Evolutionary conservation across 208 protist species (phyloP).

Genomic region (Crithidia sp.): DNA sequence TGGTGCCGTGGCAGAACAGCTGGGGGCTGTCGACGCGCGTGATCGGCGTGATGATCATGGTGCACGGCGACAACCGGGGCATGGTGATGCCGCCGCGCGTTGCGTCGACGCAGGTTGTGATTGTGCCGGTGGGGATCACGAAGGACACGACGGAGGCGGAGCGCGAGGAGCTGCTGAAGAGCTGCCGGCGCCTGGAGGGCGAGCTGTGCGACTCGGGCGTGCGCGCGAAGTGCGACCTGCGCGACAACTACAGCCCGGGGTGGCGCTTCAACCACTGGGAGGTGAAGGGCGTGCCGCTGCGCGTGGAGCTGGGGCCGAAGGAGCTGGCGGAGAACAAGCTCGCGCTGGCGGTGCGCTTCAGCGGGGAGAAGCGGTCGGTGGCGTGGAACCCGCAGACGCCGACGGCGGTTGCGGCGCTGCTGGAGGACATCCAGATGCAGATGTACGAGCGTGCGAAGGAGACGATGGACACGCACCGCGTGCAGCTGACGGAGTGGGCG

Average conservation of each 20-base stretch:
- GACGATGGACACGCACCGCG: slow-evolving; percentile 56
- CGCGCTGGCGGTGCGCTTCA: slow-evolving; percentile 69
- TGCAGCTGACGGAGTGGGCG: slow-evolving; percentile 80
- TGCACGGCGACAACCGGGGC: slow-evolving; percentile 98
- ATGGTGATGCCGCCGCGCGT: slow-evolving; percentile 98
- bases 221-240: slow-evolving; percentile 91
- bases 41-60: slow-evolving; percentile 98
- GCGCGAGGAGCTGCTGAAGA: slow-evolving; percentile 57
- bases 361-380: slow-evolving; percentile 64
- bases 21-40: slow-evolving; percentile 99
- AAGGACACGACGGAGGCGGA: slow-evolving; percentile 72
- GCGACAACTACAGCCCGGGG: slow-evolving; percentile 96
- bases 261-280: slow-evolving; percentile 99
- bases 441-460: slow-evolving; percentile 81
- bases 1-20: slow-evolving; percentile 98
- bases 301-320: slow-evolving; percentile 98
- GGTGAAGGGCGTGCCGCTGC: slow-evolving; percentile 96
- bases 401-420: slow-evolving; percentile 28
- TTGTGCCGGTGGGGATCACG: slow-evolving; percentile 93
- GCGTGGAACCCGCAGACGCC: slow-evolving; percentile 57
- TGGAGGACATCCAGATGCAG: slow-evolving; percentile 92
- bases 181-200: slow-evolving; percentile 57
- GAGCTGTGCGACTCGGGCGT: slow-evolving; percentile 78
- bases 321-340: slow-evolving; percentile 90
- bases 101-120: slow-evolving; percentile 95